Evolutionary conservation across 2,329 filamentous ascomycete genomes (phyloP), one percentile per base, ranked within the genome.

Genomic region (Grosmannia clavigera): DNA sequence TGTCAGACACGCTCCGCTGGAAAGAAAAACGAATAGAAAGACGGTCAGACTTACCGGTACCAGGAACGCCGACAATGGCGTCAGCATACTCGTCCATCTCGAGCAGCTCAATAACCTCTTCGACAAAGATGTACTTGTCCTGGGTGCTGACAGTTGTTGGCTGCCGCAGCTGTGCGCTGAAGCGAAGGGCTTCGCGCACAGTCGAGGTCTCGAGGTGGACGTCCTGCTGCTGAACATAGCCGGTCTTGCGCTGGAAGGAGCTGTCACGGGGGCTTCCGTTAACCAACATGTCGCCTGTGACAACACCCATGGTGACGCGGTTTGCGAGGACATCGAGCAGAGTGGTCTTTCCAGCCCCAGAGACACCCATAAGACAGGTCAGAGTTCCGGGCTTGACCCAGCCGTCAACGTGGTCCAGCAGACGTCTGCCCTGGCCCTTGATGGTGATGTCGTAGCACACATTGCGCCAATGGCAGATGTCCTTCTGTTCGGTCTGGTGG

Each of bases 381-480:
- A 95, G 72, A 19, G 90, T 95, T 62, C 92, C 92, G 3, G 92
- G 92, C 73, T 95, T 94, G 62, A 96, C 90, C 88, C 90, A 96
- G 43, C 92, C 92, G 68, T 95, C 88, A 14, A 96, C 88, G 63
- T 94, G 78, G 67, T 96, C 86, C 61, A 96, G 76, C 67, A 96
- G 88, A 52, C 86, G 83, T 19, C 90, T 82, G 1, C 79, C 75
- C 67, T 92, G 83, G 16, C 78, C 78, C 76, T 95, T 95, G 74
- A 95, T 91, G 71, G 88, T 86, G 70, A 85, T 77, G 62, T 85
- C 80, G 67, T 82, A 96, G 74, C 86, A 91, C 1, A 95, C 86
- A 66, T 92, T 80, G 64, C 85, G 81, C 91, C 90, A 95, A 68
- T 90, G 87, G 77, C 95, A 95, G 62, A 92, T 83, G 27, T 88